Evolutionary conservation across 306 rosid genomes (phyloP).

Genomic region (Vicia villosa): DNA sequence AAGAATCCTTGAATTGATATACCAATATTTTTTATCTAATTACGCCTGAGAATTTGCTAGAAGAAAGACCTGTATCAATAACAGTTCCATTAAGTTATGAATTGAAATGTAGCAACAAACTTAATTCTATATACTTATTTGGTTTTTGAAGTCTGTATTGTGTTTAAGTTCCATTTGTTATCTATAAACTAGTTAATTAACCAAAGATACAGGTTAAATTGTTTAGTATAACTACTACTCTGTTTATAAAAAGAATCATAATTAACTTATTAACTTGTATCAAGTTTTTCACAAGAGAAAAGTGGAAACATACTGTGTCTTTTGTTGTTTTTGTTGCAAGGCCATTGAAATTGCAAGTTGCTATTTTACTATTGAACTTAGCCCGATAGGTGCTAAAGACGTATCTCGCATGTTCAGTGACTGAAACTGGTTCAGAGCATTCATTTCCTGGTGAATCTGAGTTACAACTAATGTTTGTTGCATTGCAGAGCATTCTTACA

Average conservation of each 20-base stretch:
- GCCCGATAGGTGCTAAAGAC: conserved; percentile 61
- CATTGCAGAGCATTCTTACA: conserved; percentile 39
- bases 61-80: conserved; percentile 39
- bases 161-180: too few relatives aligned
- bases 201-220: too few relatives aligned
- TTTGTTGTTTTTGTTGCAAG: conserved; percentile 46
- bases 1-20: too few relatives aligned
- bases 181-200: too few relatives aligned
- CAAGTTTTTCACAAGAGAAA: not conserved
- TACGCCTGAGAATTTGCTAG: conserved; percentile 54
- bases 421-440: conserved; percentile 48
- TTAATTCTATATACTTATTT: too few relatives aligned
- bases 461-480: conserved; percentile 47
- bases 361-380: conserved; percentile 46
- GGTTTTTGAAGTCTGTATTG: too few relatives aligned
- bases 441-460: conserved; percentile 49
- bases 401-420: conserved; percentile 51
- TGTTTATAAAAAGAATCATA: too few relatives aligned
- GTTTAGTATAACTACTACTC: too few relatives aligned
- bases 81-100: not conserved
- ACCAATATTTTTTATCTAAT: not conserved
- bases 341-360: conserved; percentile 55
- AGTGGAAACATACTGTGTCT: conserved; percentile 48
- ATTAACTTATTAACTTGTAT: too few relatives aligned
- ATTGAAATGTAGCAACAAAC: not conserved